phyloP scores from a whole-genome alignment of 2,329 filamentous ascomycete species.

The Geoglossum cookeanum region DNA sequence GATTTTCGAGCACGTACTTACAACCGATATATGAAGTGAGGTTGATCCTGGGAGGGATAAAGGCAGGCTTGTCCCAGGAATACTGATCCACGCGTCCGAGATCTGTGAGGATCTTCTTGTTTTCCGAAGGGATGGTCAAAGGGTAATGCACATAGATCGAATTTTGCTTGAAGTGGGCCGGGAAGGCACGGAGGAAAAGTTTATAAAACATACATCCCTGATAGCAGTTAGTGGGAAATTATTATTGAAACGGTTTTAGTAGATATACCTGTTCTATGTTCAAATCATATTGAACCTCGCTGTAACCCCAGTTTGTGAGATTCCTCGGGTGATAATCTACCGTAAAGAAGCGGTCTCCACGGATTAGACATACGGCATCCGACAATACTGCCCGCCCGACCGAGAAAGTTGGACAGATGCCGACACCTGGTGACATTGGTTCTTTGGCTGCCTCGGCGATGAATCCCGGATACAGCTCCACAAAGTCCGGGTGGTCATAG shows the following conservation, averaged over 20 bases:
- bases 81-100: conserved; percentile 50
- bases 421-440: conserved; percentile 54
- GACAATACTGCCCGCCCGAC: conserved; percentile 59
- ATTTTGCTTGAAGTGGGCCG: conserved; percentile 56
- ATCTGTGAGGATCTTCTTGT: conserved; percentile 47
- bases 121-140: conserved; percentile 51
- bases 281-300: conserved; percentile 52
- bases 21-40: conserved; percentile 42
- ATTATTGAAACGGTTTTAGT: conserved; percentile 13
- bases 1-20: conserved; percentile 40
- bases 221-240: conserved; percentile 4
- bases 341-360: conserved; percentile 64
- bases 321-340: conserved; percentile 54
- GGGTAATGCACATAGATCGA: conserved; percentile 69
- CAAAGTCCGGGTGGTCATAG: conserved; percentile 60
- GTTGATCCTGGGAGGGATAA: conserved; percentile 31
- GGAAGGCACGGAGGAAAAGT: conserved; percentile 61
- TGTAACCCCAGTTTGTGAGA: conserved; percentile 71
- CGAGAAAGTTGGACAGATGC: conserved; percentile 57
- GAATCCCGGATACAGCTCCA: conserved; percentile 64
- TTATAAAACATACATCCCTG: conserved; percentile 77
- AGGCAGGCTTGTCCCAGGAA: conserved; percentile 43
- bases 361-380: conserved; percentile 59
- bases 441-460: conserved; percentile 58
- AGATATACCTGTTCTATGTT: conserved; percentile 33